Evolutionary conservation across 768 basidiomycete genomes (phyloP), one percentile per base, ranked within the genome.

Genomic region (Albatrellus ellisii): DNA sequence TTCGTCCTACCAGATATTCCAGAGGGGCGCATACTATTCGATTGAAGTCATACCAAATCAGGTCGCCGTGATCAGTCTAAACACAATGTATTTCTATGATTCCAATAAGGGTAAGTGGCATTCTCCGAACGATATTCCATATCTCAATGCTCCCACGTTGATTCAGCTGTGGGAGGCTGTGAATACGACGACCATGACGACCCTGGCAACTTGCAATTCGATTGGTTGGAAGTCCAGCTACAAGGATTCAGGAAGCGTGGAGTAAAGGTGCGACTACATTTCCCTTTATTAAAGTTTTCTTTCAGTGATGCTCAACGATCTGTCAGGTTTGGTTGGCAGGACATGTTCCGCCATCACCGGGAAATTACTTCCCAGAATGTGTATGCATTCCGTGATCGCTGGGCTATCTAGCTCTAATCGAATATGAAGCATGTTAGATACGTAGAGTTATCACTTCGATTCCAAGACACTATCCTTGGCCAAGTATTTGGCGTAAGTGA

Each of bases 51-150:
- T 92, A 24, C 80, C 84, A 0, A 68, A 77, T 47, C 53, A 73
- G 43, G 52, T 91, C 28, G 86, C 84, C 9, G 83, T 79, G 37
- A 77, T 95, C 54, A 82, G 80, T 50, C 64, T 92, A 39, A 95
- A 91, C 59, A 90, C 89, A 0, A 72, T 92, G 63, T 92, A 86
- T 62, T 91, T 86, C 63, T 92, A 83, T 58, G 83, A 87, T 56
- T 77, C 82, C 11, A 91, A 91, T 59, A 84, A 85, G 65, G 80
- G 86, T 81, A 41, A 44, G 65, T 25, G 22, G 15, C 29, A 17
- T 12, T 21, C 11, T 2, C 12, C 12, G n/a, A 25, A 11, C 14
- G 26, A 22, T 44, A 3, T 12, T 24, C 3, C 17, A 15, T 32
- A 18, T 25, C 11, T 7, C 28, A 3, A 22, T 28, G 20, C 31